Base-by-base conservation (phyloP, 129 eudicot genomes). In the Saussurea involucrata region DNA sequence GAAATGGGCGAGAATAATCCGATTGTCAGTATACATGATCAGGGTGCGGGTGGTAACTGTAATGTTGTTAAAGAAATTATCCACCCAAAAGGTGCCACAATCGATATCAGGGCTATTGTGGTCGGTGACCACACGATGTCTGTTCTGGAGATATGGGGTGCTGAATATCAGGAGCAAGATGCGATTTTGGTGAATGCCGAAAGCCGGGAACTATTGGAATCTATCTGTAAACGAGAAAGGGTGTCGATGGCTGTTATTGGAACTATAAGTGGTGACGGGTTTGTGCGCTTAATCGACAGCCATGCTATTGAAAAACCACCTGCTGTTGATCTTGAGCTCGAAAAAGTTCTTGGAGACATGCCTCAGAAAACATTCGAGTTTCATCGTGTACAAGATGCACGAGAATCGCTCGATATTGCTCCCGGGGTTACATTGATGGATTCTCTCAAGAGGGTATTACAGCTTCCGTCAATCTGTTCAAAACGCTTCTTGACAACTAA, bases 21-120 rank as follows among this genome's bases (percentile, higher is more conserved):
- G 22, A 87, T 94, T 64, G 81, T 94, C 7, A 91, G 96, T 71
- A 94, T 94, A 68, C 98, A 94, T 12, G 98, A 94, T 80, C 97
- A 94, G 77, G 98, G 98, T 57, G 98, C 98, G 4, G 98, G 98
- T 78, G 97, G 98, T 66, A 94, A 91, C 58, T 94, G 98, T 76
- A 91, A 94, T 74, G 98, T 94, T 22, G 98, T 94, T 33, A 94
- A 94, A 77, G 98, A 94, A 78, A 94, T 94, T 18, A 94, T 94
- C 36, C 88, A 91, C 22, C 98, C 98, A 0, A 65, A 94, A 78
- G 98, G 98, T 74, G 98, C 94, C 31, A 76, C 85, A n/a, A 94
- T 94, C 33, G 97, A 94, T 78, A 89, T 94, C 21, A 83, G 98
- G 87, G 87, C 93, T 28, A 73, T 94, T 74, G 97, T 89, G 15